A percentile compares a stretch with the other conserved stretches of the same genome.
phyloP scores from a whole-genome alignment of 2,329 filamentous ascomycete species.

The Pseudogymnoascus sp. region DNA sequence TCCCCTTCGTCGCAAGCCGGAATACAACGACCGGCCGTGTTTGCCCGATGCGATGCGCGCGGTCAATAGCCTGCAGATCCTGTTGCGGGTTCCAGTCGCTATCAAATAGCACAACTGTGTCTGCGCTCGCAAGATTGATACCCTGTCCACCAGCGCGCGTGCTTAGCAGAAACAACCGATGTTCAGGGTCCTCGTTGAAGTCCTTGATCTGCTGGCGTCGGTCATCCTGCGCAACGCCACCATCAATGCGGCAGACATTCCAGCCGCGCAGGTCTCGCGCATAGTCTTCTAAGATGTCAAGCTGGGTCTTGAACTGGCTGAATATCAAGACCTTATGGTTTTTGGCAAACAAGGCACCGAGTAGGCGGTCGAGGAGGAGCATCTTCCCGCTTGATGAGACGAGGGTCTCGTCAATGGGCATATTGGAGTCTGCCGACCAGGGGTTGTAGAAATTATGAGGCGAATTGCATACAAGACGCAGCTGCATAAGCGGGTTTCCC shows the following conservation, averaged over 20 bases:
- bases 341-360: slow-evolving; percentile 63
- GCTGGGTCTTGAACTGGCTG: slow-evolving; percentile 89
- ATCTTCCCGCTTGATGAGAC: slow-evolving; percentile 91
- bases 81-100: slow-evolving; percentile 93
- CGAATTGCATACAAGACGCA: slow-evolving; percentile 84
- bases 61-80: slow-evolving; percentile 92
- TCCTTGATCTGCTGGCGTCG: slow-evolving; percentile 62
- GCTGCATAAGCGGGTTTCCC: slow-evolving; percentile 86
- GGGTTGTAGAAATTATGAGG: slow-evolving; percentile 97
- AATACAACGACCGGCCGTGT: slow-evolving; percentile 88
- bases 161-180: slow-evolving; percentile 76
- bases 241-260: slow-evolving; percentile 85
- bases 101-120: slow-evolving; percentile 90
- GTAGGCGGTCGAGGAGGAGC: slow-evolving; percentile 79
- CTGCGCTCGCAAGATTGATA: slow-evolving; percentile 85
- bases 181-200: slow-evolving; percentile 59
- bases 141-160: slow-evolving; percentile 90
- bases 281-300: slow-evolving; percentile 87
- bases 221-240: slow-evolving; percentile 67
- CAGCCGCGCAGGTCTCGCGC: slow-evolving; percentile 68
- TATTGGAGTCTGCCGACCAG: slow-evolving; percentile 55
- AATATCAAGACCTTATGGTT: slow-evolving; percentile 93
- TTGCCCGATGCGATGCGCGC: slow-evolving; percentile 90
- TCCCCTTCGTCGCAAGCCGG: slow-evolving; percentile 84
- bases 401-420: slow-evolving; percentile 66